Evolutionary conservation across 495 filamentous ascomycete species (phyloP).

Genomic region (Hypoxylon fragiforme): DNA sequence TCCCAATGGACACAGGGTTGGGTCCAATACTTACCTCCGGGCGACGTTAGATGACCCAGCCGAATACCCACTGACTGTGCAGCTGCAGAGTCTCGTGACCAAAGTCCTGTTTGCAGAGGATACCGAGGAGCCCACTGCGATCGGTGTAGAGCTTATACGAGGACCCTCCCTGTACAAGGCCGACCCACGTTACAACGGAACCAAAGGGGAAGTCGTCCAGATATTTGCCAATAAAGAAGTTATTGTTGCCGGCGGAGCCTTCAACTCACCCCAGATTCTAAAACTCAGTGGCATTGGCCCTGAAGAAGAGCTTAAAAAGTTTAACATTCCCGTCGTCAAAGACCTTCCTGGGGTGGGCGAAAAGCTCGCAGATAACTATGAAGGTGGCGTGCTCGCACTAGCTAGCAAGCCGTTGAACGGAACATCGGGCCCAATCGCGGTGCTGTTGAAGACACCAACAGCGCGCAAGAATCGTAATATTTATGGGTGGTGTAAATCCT

Average conservation of each 20-base stretch:
- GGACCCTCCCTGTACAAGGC: slow-evolving; percentile 48
- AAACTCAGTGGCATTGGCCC: slow-evolving; percentile 54
- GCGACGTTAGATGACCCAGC: slow-evolving; percentile 49
- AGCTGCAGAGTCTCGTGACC: slow-evolving; percentile 52
- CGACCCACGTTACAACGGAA: slow-evolving; percentile 45
- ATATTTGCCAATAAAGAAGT: slow-evolving; percentile 54
- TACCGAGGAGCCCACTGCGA: slow-evolving; percentile 39
- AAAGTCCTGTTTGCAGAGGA: slow-evolving; percentile 46
- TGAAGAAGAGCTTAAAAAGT: slow-evolving; percentile 43
- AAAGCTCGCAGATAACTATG: slow-evolving; percentile 62
- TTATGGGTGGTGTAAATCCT: slow-evolving; percentile 50
- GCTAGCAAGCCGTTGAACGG: slow-evolving; percentile 39
- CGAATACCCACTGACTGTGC: slow-evolving; percentile 50
- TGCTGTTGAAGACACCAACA: slow-evolving; percentile 47
- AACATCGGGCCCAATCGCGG: slow-evolving; percentile 38
- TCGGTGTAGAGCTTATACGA: slow-evolving; percentile 50
- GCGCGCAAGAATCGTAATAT: slow-evolving; percentile 51
- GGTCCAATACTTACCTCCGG: slow-evolving; percentile 49
- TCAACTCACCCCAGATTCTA: slow-evolving; percentile 63
- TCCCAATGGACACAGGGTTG: slow-evolving; percentile 44
- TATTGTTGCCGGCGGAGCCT: slow-evolving; percentile 57
- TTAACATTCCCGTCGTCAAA: slow-evolving; percentile 51
- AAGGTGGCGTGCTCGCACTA: slow-evolving; percentile 42
- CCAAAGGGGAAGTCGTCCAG: slow-evolving; percentile 34
- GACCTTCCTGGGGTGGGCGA: slow-evolving; percentile 61